Percentiles rank a stretch among this genome's conserved stretches.
Evolutionary conservation across 1,139 yeast species (phyloP).

Genomic region (Protomyces inouyei): DNA sequence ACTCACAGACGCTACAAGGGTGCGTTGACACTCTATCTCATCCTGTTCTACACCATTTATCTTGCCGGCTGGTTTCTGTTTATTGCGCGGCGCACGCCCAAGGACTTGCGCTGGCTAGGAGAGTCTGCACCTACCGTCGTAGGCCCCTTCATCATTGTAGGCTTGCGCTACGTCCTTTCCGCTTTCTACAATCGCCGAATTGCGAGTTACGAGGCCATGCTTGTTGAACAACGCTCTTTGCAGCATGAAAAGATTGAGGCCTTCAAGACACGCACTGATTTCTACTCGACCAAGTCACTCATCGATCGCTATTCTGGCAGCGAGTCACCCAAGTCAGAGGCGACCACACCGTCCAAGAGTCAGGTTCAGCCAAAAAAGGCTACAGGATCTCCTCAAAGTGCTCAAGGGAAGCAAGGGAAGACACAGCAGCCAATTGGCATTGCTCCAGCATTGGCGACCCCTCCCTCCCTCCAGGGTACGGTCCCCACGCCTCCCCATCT

Average conservation of each 20-base stretch:
- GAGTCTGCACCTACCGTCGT: constrained; percentile 12
- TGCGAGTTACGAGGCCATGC: constrained; percentile 20
- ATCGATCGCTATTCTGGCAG: constrained; percentile 48
- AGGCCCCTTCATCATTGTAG: constrained; percentile 4
- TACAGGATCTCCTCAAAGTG: neutral
- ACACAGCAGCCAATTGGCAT: neutral
- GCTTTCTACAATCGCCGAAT: constrained; percentile 15
- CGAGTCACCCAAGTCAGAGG: neutral
- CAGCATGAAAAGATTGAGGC: constrained; percentile 65
- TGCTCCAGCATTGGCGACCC: neutral
- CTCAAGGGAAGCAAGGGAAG: neutral
- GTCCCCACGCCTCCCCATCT: constrained; percentile 14
- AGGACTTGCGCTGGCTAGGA: constrained; percentile 9
- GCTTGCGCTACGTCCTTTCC: neutral
- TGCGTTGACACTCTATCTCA: constrained; percentile 17
- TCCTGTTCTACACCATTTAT: constrained; percentile 10
- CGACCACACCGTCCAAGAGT: neutral
- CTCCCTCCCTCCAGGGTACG: constrained; percentile 5
- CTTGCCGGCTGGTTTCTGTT: constrained; percentile 12
- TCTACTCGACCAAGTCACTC: constrained; percentile 66
- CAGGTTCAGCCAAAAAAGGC: neutral
- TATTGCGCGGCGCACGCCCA: constrained; percentile 6
- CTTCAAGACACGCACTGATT: constrained; percentile 74
- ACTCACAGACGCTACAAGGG: constrained; percentile 21
- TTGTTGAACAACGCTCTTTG: constrained; percentile 46